Conservation (phyloP, 2,329 filamentous ascomycete species). For the Fusarium transvaalense region DNA sequence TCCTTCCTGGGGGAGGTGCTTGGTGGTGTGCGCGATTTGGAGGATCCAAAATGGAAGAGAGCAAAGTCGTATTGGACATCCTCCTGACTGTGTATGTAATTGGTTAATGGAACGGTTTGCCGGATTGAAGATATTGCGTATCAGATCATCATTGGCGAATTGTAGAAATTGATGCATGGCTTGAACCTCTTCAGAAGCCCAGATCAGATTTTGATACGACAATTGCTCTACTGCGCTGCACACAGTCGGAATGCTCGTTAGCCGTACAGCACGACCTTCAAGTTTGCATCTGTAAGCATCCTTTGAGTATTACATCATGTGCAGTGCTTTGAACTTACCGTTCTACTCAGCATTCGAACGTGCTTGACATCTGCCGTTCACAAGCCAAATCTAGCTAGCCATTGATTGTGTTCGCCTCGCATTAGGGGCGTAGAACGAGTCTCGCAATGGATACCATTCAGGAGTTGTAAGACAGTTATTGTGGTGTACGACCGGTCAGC, state of each 20-base stretch:
- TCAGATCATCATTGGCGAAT: conserved; percentile 22
- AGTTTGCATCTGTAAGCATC: conserved; percentile 16
- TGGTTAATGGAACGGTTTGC: conserved; percentile 12
- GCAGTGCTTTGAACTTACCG: conserved; percentile 8
- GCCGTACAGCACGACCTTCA: conserved; percentile 8
- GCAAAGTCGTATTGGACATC: conserved; percentile 36
- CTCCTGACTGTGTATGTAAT: conserved; percentile 21
- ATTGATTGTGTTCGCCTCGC: conserved; percentile 32
- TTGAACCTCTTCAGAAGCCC: background rate
- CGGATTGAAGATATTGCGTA: conserved; percentile 8
- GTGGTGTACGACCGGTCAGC: conserved; percentile 37
- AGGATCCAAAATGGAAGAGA: conserved; percentile 15
- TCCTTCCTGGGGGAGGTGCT: conserved; percentile 35
- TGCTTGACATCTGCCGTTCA: conserved; percentile 23
- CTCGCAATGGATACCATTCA: conserved; percentile 15
- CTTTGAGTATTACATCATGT: conserved; percentile 17
- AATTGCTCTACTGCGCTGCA: conserved; percentile 23
- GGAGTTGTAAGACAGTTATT: conserved; percentile 2
- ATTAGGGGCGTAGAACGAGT: conserved; percentile 5
- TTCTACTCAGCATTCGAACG: conserved; percentile 20
- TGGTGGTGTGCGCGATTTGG: conserved; percentile 30
- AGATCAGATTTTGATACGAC: conserved; percentile 23
- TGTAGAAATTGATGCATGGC: background rate
- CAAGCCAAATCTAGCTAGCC: conserved; percentile 7
- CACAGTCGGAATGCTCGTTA: conserved; percentile 5